Conservation (phyloP, 1,284 basidiomycete species). For the Trametes hirsuta region DNA sequence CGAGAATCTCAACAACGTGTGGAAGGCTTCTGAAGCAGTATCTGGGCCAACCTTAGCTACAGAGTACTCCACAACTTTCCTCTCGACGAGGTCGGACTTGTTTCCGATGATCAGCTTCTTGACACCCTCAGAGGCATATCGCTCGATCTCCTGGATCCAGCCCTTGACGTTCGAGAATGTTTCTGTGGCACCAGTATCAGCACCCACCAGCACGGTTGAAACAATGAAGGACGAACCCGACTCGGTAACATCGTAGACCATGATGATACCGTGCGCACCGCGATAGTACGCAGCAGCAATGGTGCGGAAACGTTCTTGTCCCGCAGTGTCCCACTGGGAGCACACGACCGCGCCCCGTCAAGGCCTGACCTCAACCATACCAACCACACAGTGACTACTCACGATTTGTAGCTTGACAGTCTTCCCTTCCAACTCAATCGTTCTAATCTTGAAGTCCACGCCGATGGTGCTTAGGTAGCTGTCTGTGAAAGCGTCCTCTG, state of each 20-base stretch:
- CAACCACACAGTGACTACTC: conserved; percentile 42
- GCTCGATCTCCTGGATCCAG: conserved; percentile 99
- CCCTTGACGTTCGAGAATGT: conserved; percentile 99
- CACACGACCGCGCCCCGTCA: background rate
- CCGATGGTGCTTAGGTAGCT: conserved; percentile 99
- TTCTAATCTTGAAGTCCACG: conserved; percentile 99
- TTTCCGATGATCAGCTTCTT: conserved; percentile 99
- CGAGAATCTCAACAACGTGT: background rate
- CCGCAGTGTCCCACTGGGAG: conserved; percentile 92
- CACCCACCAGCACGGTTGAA: background rate
- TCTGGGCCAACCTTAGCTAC: conserved; percentile 78
- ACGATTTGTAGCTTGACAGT: conserved; percentile 99
- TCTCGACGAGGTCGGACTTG: conserved; percentile 95
- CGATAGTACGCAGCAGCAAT: conserved; percentile 99
- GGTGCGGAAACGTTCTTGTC: conserved; percentile 97
- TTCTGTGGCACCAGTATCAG: conserved; percentile 50
- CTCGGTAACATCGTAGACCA: conserved; percentile 99
- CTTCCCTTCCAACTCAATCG: conserved; percentile 99
- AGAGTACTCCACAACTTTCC: conserved; percentile 98
- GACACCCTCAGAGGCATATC: conserved; percentile 97
- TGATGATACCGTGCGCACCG: conserved; percentile 96
- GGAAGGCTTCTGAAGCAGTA: background rate
- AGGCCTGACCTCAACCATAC: too few relatives aligned
- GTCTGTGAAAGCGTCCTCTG: conserved; percentile 99
- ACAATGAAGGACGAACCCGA: conserved; percentile 58